Percentiles rank a stretch among this genome's conserved stretches.
These are phyloP conservation scores for Cyanidioschyzon merolae DNA, from an alignment of 23 red algal species.

Conservation along the genomic window DNA sequence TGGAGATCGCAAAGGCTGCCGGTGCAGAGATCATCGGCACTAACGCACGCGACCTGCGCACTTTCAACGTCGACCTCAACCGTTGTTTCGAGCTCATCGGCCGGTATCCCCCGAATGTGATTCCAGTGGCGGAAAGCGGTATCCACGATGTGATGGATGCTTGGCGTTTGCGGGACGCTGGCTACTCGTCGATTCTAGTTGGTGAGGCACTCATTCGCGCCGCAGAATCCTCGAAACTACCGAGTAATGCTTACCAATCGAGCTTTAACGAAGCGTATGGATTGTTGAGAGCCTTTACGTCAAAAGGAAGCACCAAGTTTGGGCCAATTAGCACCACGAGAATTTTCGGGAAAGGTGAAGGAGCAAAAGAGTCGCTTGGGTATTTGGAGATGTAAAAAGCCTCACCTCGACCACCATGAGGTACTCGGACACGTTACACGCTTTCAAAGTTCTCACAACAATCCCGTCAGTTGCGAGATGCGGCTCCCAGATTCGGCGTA, in stretches of 20 bases:
- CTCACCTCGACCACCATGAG: too few relatives aligned
- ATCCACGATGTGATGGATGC: slow-evolving; percentile 63
- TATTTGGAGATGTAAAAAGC: slow-evolving; percentile 22
- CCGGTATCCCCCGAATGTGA: slow-evolving; percentile 43
- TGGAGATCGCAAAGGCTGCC: slow-evolving; percentile 45
- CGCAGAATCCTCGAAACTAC: slow-evolving; percentile 21
- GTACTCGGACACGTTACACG: too few relatives aligned
- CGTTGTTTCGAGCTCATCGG: slow-evolving; percentile 32
- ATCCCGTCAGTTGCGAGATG: too few relatives aligned
- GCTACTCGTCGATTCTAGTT: slow-evolving; percentile 80
- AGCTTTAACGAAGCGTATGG: slow-evolving; percentile 79
- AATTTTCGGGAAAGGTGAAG: slow-evolving; percentile 76
- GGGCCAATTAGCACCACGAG: slow-evolving; percentile 31
- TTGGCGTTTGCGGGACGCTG: slow-evolving; percentile 82
- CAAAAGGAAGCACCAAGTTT: slow-evolving; percentile 72
- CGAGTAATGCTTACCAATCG: slow-evolving; percentile 36
- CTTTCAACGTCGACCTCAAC: slow-evolving; percentile 63
- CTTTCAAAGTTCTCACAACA: too few relatives aligned
- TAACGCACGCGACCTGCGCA: slow-evolving; percentile 78
- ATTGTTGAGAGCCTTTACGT: slow-evolving; percentile 51
- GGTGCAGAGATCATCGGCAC: slow-evolving; percentile 87
- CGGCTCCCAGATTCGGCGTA: too few relatives aligned
- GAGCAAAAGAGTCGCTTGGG: slow-evolving; percentile 81
- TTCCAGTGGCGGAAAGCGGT: slow-evolving; percentile 89
- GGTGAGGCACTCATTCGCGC: slow-evolving; percentile 72